Evolutionary conservation across 2,329 filamentous ascomycete genomes (phyloP), one percentile per base, ranked within the genome.

Genomic region (Diaporthe nobilis): DNA sequence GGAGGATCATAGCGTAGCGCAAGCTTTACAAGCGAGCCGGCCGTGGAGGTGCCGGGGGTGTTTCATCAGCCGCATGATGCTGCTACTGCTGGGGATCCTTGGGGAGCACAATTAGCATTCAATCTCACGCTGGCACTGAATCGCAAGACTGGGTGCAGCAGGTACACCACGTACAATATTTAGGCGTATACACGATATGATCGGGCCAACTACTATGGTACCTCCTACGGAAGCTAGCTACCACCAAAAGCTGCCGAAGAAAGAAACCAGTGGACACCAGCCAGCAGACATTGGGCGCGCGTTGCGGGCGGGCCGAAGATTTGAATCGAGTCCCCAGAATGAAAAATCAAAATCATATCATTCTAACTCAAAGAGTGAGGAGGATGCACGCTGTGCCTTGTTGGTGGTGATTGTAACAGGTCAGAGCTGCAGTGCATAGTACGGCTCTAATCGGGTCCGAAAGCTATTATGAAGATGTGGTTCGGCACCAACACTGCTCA

Each of bases 1-100:
- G 25, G 15, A 22, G 60, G 60, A 47, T 31, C 60, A 65, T 65
- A 65, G 60, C 60, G 60, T 65, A 49, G 60, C 60, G 60, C 17
- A 47, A 65, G 17, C 60, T 42, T 3, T 8, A 8, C 60, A 31
- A 47, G 39, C 20, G 13, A 22, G 42, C 15, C 60, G 17, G 6
- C 20, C 58, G 58, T 42, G 22, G 28, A 65, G 39, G 25, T 65
- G 37, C n/a, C 15, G 15, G 60, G 39, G 17, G 39, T 44, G 37
- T 63, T 63, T 44, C 39, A 44, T 28, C 44, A 25, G 37, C 39
- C 47, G 39, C 39, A 31, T 20, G 39, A 25, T 63, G 58, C 12
- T 17, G 37, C 37, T 63, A n/a, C 37, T 44, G 58, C n/a, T 25
- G 37, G 58, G 37, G 44, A 12, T 20, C n/a, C n/a, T 44, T 2